Evolutionary conservation across 345 rosid genomes (phyloP).

Genomic region (Diplotaxis tenuifolia): DNA sequence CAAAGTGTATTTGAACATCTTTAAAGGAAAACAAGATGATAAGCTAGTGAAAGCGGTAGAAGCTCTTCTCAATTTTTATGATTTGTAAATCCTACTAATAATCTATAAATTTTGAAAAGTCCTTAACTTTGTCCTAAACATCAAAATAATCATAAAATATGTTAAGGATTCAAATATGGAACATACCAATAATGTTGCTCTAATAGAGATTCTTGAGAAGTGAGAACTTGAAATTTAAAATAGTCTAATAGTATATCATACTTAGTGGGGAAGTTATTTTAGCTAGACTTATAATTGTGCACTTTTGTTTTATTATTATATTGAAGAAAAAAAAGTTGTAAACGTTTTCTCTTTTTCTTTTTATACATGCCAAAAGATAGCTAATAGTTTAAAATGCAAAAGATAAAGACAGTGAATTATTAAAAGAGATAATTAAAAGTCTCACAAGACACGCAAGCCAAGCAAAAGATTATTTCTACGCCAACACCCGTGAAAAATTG

Average conservation of each 20-base stretch:
- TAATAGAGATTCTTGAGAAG: background rate
- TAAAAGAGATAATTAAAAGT: slow-evolving; percentile 15
- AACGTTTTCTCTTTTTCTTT: background rate
- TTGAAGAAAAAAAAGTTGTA: background rate
- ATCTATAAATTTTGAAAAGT: too few species aligned
- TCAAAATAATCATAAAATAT: too few species aligned
- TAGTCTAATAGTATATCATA: slow-evolving; percentile 8
- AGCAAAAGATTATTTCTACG: slow-evolving; percentile 24
- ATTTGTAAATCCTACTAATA: too few species aligned
- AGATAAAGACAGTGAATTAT: slow-evolving; percentile 30
- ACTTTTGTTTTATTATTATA: background rate
- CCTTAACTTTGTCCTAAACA: too few species aligned
- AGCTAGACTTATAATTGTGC: slow-evolving; percentile 20
- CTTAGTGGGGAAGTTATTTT: slow-evolving; percentile 38
- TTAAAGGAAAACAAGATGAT: slow-evolving; percentile 85
- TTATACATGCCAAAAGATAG: background rate
- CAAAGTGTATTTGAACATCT: slow-evolving; percentile 65
- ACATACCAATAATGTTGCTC: too few species aligned
- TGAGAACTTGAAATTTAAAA: background rate
- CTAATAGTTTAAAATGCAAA: slow-evolving; percentile 19
- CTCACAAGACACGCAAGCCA: slow-evolving; percentile 30
- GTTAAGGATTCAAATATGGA: too few species aligned
- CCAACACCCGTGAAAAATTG: slow-evolving; percentile 6
- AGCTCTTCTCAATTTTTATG: slow-evolving; percentile 55
- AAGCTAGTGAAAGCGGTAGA: slow-evolving; percentile 69